These are phyloP conservation scores for Papilionanthe hybrid DNA, from an alignment of 116 monocot genomes.

Conservation along the genomic window DNA sequence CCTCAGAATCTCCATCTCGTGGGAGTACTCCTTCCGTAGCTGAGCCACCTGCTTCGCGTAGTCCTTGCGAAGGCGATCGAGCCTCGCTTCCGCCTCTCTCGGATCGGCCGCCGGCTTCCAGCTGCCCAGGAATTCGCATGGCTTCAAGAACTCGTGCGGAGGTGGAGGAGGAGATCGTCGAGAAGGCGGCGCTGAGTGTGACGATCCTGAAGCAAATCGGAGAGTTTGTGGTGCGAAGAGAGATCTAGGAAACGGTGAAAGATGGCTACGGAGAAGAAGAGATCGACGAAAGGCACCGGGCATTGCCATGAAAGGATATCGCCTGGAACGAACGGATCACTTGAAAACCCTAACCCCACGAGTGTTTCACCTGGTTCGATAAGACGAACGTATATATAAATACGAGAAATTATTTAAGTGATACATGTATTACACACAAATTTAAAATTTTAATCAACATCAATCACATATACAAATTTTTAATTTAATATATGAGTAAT, in stretches of 20 bases:
- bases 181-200: not conserved
- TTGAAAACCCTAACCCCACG: no score
- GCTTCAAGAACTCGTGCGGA: constrained; percentile 53
- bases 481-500: no score
- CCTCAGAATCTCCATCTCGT: constrained; percentile 63
- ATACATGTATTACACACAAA: no score
- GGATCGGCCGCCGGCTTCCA: constrained; percentile 61
- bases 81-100: constrained; percentile 48
- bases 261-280: not conserved
- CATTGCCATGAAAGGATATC: not conserved
- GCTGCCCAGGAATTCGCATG: constrained; percentile 52
- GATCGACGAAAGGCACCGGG: not conserved
- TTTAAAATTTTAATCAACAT: no score
- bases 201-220: not conserved
- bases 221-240: not conserved
- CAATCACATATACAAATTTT: no score
- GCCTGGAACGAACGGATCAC: no score
- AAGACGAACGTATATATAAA: no score
- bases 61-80: constrained; percentile 50
- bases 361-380: no score
- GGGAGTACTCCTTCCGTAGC: constrained; percentile 48
- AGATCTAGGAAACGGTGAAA: no score
- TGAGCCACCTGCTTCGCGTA: constrained; percentile 63
- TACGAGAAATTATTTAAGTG: no score
- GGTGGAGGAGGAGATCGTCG: constrained; percentile 18